Base-by-base conservation (phyloP, 2,329 filamentous ascomycete species). In the Geosmithia putterillii region DNA sequence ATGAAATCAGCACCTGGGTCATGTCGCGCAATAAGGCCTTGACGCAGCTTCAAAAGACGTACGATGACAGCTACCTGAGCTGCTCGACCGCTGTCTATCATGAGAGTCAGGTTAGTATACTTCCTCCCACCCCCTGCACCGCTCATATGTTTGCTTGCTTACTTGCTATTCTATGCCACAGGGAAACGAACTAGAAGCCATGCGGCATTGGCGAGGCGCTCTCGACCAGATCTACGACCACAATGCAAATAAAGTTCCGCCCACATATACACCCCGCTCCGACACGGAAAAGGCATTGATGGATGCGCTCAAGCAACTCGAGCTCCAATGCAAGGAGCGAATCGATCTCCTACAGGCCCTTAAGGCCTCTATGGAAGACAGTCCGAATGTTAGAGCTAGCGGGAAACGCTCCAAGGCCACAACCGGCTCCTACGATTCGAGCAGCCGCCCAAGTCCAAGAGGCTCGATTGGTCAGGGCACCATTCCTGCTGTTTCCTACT, bases 1-100 rank as follows among this genome's bases (percentile, higher is more conserved):
- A 59, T 59, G 54, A 46, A 47, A 38, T 47, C 45, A 23, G 38
- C 36, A 44, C 45, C 45, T 50, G 50, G 61, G 65, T 56, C 51
- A 76, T 77, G 73, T 69, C 71, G 59, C 67, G 66, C 54, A 73
- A 64, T 58, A 71, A 64, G 56, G 63, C 62, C 48, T 73, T 80
- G 57, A 79, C 83, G 63, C 79, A 80, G 48, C 79, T 95, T 62
- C 90, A 96, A 67, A 95, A 95, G 74, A 94, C 88, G 44, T 96
- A 96, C 66, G 90, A 96, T 67, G 88, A 96, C 63, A 89, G 85
- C 63, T 95, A 95, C 65, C 67, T 95, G 54, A 88, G 83, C 58
- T 95, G 89, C 65, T 95, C 89, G 14, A 96, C 89, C 2, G 90
- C 90, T 35, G 86, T 95, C 43, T 95, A 95, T 66, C 95, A 95